phyloP scores from a whole-genome alignment of 768 basidiomycete species.

The Xerocomellus amylosporus region DNA sequence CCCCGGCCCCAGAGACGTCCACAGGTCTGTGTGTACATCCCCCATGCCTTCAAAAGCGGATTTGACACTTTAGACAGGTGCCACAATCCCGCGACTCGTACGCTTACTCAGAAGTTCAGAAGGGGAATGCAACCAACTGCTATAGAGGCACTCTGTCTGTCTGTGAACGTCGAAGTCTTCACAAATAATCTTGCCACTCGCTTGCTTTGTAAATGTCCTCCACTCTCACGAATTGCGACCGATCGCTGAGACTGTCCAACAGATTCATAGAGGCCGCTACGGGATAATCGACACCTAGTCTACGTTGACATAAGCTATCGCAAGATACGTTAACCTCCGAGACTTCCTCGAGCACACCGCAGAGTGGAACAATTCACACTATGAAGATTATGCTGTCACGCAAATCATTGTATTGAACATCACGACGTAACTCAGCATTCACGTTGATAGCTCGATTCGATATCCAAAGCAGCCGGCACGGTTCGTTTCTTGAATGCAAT shows the following conservation, averaged over 20 bases:
- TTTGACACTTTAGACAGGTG: background rate
- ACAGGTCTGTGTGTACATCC: background rate
- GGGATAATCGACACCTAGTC: background rate
- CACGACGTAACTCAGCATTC: background rate
- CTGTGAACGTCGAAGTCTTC: background rate
- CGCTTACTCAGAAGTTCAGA: background rate
- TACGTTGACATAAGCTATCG: background rate
- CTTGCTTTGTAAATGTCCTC: background rate
- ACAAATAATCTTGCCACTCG: background rate
- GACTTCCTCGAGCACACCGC: background rate
- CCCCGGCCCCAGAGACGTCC: background rate
- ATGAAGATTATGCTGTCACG: background rate
- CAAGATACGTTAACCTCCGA: background rate
- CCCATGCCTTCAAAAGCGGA: background rate
- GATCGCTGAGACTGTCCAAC: background rate
- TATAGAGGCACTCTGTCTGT: background rate
- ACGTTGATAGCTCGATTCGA: background rate
- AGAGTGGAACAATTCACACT: background rate
- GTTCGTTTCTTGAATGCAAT: constrained; percentile 6
- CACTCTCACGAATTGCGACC: background rate
- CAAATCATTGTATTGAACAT: constrained; percentile 2
- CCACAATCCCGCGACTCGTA: background rate
- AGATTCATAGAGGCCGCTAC: background rate
- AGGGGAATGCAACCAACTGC: background rate
- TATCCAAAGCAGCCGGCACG: background rate